Percentiles rank a stretch among this genome's conserved stretches.
Conservation (phyloP, 164 flowering plant genomes). For the Vitis cinerea region DNA sequence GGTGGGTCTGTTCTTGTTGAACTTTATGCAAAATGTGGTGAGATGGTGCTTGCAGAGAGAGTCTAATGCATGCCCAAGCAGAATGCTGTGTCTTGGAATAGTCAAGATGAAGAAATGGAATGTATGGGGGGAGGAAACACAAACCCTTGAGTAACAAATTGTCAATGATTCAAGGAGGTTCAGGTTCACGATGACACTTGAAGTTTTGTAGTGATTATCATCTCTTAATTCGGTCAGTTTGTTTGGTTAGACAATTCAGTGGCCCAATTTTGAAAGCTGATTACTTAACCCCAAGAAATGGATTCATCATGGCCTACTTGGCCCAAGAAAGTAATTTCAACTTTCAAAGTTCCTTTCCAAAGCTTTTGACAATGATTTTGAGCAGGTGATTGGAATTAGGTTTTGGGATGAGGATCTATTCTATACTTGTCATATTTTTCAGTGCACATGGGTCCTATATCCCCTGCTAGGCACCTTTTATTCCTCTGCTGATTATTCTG, state of each 20-base stretch:
- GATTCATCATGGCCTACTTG: constrained; percentile 23
- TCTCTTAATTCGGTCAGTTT: constrained; percentile 28
- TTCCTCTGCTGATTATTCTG: constrained; percentile 24
- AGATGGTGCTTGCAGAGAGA: too few species aligned
- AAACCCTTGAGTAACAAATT: constrained; percentile 25
- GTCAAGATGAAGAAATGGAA: constrained; percentile 34
- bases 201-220: constrained; percentile 28
- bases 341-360: constrained; percentile 35
- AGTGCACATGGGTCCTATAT: constrained; percentile 20
- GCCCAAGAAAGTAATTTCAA: constrained; percentile 24
- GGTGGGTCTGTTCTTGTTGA: too few species aligned
- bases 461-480: constrained; percentile 15
- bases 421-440: constrained; percentile 17
- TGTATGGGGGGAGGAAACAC: constrained; percentile 38
- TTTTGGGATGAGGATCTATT: constrained; percentile 22
- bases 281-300: constrained; percentile 34
- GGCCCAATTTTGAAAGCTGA: constrained; percentile 31
- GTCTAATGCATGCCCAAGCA: too few species aligned
- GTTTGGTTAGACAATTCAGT: constrained; percentile 33
- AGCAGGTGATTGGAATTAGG: constrained; percentile 39
- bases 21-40: too few species aligned
- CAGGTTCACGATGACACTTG: constrained; percentile 32
- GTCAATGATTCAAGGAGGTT: constrained; percentile 34
- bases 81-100: too few species aligned
- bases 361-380: constrained; percentile 37